These are phyloP conservation scores for Vigna nakashimae DNA, from an alignment of 306 rosid genomes.

Conservation along the genomic window DNA sequence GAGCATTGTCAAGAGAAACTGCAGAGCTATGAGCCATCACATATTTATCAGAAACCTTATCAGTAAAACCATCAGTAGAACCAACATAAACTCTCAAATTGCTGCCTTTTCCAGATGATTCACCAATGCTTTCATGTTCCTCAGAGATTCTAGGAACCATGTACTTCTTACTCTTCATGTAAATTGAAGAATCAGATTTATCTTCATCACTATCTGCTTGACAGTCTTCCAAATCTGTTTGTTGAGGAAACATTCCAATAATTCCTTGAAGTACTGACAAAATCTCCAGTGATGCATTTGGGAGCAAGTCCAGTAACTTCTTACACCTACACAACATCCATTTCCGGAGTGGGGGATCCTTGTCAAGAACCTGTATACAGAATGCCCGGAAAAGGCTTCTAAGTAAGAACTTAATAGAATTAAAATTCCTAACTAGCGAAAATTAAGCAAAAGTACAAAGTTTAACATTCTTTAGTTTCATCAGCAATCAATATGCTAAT, in stretches of 20 bases:
- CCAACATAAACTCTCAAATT: slow-evolving; percentile 51
- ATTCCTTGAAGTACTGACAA: slow-evolving; percentile 58
- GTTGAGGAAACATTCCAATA: slow-evolving; percentile 55
- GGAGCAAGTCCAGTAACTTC: slow-evolving; percentile 58
- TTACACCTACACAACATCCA: slow-evolving; percentile 73
- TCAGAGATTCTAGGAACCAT: slow-evolving; percentile 52
- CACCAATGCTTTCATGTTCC: slow-evolving; percentile 63
- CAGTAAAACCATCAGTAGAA: slow-evolving; percentile 52
- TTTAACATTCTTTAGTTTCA: slow-evolving; percentile 25
- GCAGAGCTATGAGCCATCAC: slow-evolving; percentile 48
- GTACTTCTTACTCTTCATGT: slow-evolving; percentile 51
- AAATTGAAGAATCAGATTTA: slow-evolving; percentile 58
- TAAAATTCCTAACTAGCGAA: slow-evolving; percentile 11
- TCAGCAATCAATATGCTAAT: slow-evolving; percentile 26
- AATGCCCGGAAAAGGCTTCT: slow-evolving; percentile 35
- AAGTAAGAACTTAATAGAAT: slow-evolving; percentile 22
- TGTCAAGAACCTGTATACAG: slow-evolving; percentile 71
- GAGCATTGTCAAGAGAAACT: slow-evolving; percentile 52
- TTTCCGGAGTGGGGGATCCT: slow-evolving; percentile 63
- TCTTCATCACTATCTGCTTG: slow-evolving; percentile 72
- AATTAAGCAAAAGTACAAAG: slow-evolving; percentile 32
- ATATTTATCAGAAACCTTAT: slow-evolving; percentile 53
- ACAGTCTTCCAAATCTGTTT: slow-evolving; percentile 54
- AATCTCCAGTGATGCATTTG: slow-evolving; percentile 54
- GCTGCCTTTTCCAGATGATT: slow-evolving; percentile 58